These are phyloP conservation scores for Podospora comata DNA, from an alignment of 495 filamentous ascomycete species.

Conservation along the genomic window DNA sequence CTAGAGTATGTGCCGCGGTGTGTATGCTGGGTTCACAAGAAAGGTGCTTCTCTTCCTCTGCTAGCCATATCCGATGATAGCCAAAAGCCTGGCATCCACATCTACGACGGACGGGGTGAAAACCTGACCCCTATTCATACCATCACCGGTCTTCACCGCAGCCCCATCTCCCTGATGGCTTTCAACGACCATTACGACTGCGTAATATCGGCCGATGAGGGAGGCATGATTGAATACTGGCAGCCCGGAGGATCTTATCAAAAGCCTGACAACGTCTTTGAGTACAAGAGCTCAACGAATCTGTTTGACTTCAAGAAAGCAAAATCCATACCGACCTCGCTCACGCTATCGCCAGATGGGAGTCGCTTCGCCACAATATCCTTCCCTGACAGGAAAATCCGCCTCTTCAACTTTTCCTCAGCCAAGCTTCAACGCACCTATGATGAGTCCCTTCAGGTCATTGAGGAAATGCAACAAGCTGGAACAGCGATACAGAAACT, in stretches of 20 bases:
- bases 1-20: constrained; percentile 71
- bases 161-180: constrained; percentile 73
- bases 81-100: constrained; percentile 62
- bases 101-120: constrained; percentile 90
- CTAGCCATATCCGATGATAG: constrained; percentile 82
- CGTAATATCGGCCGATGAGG: constrained; percentile 81
- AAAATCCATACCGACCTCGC: constrained; percentile 78
- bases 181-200: constrained; percentile 90
- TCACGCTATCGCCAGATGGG: constrained; percentile 82
- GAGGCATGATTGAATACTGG: constrained; percentile 98
- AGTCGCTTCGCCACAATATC: constrained; percentile 86
- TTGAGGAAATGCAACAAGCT: constrained; percentile 91
- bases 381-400: constrained; percentile 86
- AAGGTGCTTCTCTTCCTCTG: constrained; percentile 80
- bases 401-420: constrained; percentile 86
- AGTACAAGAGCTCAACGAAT: constrained; percentile 86
- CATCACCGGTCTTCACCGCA: constrained; percentile 70
- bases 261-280: constrained; percentile 88
- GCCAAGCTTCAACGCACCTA: constrained; percentile 89
- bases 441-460: constrained; percentile 82
- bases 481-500: constrained; percentile 75
- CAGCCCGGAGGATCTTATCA: constrained; percentile 73
- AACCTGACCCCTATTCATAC: constrained; percentile 68
- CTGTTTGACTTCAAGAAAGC: constrained; percentile 97
- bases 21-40: constrained; percentile 89